Conservation (phyloP, 768 basidiomycete species). For the Agaricus blazei region DNA sequence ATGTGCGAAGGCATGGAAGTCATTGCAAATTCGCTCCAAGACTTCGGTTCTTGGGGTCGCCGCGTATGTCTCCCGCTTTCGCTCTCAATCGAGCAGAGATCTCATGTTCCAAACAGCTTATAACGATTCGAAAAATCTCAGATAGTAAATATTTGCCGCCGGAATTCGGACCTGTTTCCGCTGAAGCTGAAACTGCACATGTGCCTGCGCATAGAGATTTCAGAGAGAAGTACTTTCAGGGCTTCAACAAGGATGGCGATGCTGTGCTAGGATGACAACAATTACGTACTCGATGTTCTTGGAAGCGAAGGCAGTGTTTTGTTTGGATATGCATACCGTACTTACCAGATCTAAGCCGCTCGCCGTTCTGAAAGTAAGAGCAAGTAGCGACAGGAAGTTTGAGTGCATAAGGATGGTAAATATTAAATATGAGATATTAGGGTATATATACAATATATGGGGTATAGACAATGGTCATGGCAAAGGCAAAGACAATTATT, state of each 20-base stretch:
- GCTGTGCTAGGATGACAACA: too few species aligned
- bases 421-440: too few species aligned
- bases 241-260: constrained; percentile 44
- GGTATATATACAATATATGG: too few species aligned
- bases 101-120: constrained; percentile 48
- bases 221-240: constrained; percentile 81
- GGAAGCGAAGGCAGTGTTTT: too few species aligned
- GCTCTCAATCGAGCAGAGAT: background rate
- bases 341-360: too few species aligned
- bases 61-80: constrained; percentile 48
- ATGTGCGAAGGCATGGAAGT: constrained; percentile 86
- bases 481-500: too few species aligned
- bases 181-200: constrained; percentile 22
- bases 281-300: too few species aligned
- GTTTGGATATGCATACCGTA: too few species aligned
- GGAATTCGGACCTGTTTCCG: constrained; percentile 37
- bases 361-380: too few species aligned
- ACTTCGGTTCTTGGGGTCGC: constrained; percentile 94
- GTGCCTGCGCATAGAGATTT: constrained; percentile 88
- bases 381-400: too few species aligned
- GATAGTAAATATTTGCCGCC: constrained; percentile 43
- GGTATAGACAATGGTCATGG: too few species aligned
- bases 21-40: constrained; percentile 84
- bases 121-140: constrained; percentile 80
- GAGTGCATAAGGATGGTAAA: too few species aligned